These are phyloP conservation scores for Barnettozyma sp. DNA, from an alignment of 805 yeast species.

Conservation along the genomic window DNA sequence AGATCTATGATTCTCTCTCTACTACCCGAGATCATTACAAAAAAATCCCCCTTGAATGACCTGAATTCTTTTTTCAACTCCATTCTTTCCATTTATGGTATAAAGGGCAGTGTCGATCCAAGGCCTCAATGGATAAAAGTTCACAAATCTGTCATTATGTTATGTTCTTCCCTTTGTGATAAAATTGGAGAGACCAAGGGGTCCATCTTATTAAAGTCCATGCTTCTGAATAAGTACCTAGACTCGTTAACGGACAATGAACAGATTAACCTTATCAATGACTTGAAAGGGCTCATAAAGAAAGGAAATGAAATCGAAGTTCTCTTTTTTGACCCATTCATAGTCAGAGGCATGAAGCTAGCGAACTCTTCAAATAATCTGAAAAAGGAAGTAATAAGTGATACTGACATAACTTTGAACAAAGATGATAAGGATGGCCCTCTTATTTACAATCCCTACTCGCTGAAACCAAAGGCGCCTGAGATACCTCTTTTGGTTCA, in stretches of 20 bases:
- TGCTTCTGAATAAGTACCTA: constrained; percentile 49
- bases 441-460: constrained; percentile 54
- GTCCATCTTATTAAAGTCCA: constrained; percentile 40
- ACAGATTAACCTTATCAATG: constrained; percentile 38
- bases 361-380: constrained; percentile 24
- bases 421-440: constrained; percentile 27
- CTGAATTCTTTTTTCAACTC: constrained; percentile 40
- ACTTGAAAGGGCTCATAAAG: constrained; percentile 27
- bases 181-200: constrained; percentile 40
- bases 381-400: constrained; percentile 11
- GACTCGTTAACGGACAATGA: constrained; percentile 51
- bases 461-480: constrained; percentile 15
- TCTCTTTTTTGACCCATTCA: constrained; percentile 67
- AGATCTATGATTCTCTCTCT: constrained; percentile 55
- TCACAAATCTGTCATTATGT: constrained; percentile 47
- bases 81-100: constrained; percentile 48
- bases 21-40: constrained; percentile 31
- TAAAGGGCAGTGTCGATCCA: constrained; percentile 34
- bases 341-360: constrained; percentile 47
- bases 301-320: constrained; percentile 18
- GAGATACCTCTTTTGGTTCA: constrained; percentile 38
- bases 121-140: constrained; percentile 46
- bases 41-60: constrained; percentile 18
- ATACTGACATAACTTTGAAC: not conserved
- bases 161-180: constrained; percentile 48